Base-by-base conservation (phyloP, 176 grass and related monocot species). In the Saccharum spontaneum region DNA sequence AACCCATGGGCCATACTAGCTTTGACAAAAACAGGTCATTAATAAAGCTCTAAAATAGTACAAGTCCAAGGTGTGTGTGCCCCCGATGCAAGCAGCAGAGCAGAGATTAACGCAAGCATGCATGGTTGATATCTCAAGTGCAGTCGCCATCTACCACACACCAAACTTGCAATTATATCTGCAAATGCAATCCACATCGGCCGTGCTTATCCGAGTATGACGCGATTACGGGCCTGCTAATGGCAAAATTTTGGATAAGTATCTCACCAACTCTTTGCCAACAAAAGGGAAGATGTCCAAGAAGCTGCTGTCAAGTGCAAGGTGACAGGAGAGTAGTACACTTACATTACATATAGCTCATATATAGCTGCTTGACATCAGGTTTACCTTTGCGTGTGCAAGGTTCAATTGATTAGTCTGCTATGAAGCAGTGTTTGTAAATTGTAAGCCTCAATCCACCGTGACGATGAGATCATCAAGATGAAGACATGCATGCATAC, bases 111-210 rank as follows among this genome's bases (percentile, higher is more conserved):
- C 40, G 26, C 78, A 52, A 67, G 26, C 20, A 41, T 11, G 22
- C 48, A 52, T 52, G 15, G 15, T 18, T 52, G 48, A 52, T 52
- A 52, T 18, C 48, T 17, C 48, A 52, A 16, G 78, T 68, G 78
- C 15, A 67, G 7, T 37, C 1, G 22, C 87, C 46, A 89, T 80
- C 71, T 52, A 82, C 83, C 80, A 12, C 43, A 69, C 50, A 76
- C 77, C 77, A 76, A 81, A 85, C 71, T 70, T 46, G 38, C 50
- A 12, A 22, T 59, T 33, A 43, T 73, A 73, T 48, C 71, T 6
- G 45, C 40, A 23, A 81, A 43, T 82, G 88, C 83, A 85, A 77
- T 84, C 88, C 88, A 86, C 83, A 45, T 77, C 72, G 78, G 48
- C 18, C 10, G 73, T 18, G 73, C 88, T 89, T 89, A 89, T 86